Evolutionary conservation across 768 basidiomycete species (phyloP), one percentile per base, ranked within the genome.

Genomic region (Tephrocybe sp.): DNA sequence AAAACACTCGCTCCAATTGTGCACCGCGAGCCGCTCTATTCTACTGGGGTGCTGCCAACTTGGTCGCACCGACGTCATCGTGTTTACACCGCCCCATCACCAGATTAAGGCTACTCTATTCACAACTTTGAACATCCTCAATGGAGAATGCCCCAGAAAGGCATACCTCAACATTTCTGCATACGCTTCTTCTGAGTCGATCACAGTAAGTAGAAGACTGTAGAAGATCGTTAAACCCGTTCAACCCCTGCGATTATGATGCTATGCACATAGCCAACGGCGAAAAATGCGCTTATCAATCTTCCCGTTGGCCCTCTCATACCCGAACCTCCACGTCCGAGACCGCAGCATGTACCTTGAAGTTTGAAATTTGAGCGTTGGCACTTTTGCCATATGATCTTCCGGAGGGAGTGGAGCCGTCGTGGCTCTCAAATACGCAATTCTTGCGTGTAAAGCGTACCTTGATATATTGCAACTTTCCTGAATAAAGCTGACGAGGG

Each of bases 211-310:
- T 18, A 34, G 4, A 18, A 4, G 16, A 18, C 11, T 18, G 6
- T 12, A 6, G 11, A 38, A 19, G 12, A 15, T 10, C 25, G 36
- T 18, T 37, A 24, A 19, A 10, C 18, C 47, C 23, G 16, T 11
- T 19, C 18, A 27, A 25, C n/a, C n/a, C n/a, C n/a, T n/a, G n/a
- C n/a, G n/a, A n/a, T n/a, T n/a, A n/a, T n/a, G n/a, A n/a, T n/a
- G 39, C 21, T 13, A 25, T 10, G 16, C 9, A 15, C 21, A 12
- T 3, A 23, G 1, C 38, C 52, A 53, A 53, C 47, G 24, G 52
- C 52, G 33, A 49, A 53, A 43, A 13, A 13, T 45, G 47, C 52
- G 36, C 52, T 53, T 53, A 49, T 45, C 47, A 18, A 46, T 18
- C 16, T 18, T 42, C 25, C 40, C 22, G 40, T 42, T 5, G 23